Conservation (phyloP, 2,329 filamentous ascomycete genomes). For the Nigrospora sphaerica region DNA sequence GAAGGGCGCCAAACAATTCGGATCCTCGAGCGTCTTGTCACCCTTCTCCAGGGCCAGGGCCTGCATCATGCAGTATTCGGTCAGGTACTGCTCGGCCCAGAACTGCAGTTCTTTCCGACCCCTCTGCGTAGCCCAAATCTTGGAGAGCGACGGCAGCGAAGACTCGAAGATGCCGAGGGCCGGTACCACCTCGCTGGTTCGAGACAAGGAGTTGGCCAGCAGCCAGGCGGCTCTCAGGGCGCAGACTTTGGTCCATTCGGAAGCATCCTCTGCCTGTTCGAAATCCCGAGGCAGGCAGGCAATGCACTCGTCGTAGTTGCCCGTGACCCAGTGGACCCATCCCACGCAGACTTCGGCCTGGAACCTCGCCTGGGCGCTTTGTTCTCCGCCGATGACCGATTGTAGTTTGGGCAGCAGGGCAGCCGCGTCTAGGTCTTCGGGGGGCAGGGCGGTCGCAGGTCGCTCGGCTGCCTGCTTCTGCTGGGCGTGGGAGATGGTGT, state of each 20-base stretch:
- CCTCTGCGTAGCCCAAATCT: slow-evolving; percentile 40
- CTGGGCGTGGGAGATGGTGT: slow-evolving; percentile 52
- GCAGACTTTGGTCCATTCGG: slow-evolving; percentile 78
- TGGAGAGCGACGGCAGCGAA: slow-evolving; percentile 55
- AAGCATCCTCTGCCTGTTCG: slow-evolving; percentile 44
- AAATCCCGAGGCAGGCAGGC: slow-evolving; percentile 56
- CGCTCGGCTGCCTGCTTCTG: slow-evolving; percentile 31
- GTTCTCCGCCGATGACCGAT: slow-evolving; percentile 52
- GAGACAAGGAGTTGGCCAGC: slow-evolving; percentile 57
- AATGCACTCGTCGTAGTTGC: slow-evolving; percentile 58
- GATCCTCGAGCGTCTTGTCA: slow-evolving; percentile 41
- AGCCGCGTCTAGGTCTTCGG: slow-evolving; percentile 37
- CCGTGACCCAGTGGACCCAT: slow-evolving; percentile 75
- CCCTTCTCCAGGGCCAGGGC: slow-evolving; percentile 50
- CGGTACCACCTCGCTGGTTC: slow-evolving; percentile 41
- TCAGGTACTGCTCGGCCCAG: slow-evolving; percentile 74
- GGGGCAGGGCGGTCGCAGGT: slow-evolving; percentile 32
- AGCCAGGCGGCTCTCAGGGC: slow-evolving; percentile 73
- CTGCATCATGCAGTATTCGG: slow-evolving; percentile 65
- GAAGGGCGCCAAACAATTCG: slow-evolving; percentile 49
- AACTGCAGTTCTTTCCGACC: slow-evolving; percentile 60
- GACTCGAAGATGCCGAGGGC: slow-evolving; percentile 62
- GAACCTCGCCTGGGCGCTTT: slow-evolving; percentile 51
- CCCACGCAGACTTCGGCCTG: slow-evolving; percentile 79
- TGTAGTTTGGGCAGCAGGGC: slow-evolving; percentile 43